phyloP scores from a whole-genome alignment of 1,139 yeast genomes.

The Blastobotrys persicus region DNA sequence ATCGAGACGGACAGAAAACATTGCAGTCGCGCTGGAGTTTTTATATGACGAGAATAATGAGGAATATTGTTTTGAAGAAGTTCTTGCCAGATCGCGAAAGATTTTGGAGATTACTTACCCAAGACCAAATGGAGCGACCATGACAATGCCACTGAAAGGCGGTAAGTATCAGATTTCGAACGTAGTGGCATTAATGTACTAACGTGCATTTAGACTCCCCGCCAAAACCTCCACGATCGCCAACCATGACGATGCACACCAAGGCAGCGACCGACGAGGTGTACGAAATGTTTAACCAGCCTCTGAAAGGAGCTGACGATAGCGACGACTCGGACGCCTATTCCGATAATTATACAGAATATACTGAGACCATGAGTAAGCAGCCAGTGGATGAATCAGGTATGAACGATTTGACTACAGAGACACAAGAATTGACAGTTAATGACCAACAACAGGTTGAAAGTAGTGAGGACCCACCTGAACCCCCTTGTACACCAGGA shows the following conservation, averaged over 20 bases:
- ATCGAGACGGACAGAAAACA: conserved; percentile 56
- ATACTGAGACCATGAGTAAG: conserved; percentile 9
- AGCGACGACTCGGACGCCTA: conserved; percentile 19
- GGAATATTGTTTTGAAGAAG: conserved; percentile 60
- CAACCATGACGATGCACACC: conserved; percentile 77
- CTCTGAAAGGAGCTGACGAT: conserved; percentile 38
- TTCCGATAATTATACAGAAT: conserved; percentile 16
- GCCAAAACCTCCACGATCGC: conserved; percentile 38
- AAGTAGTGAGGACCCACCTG: conserved; percentile 4
- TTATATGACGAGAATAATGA: conserved; percentile 47
- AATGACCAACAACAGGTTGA: conserved; percentile 18
- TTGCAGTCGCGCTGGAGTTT: conserved; percentile 50
- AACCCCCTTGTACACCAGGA: conserved; percentile 13
- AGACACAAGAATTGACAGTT: conserved; percentile 20
- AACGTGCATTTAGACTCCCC: conserved; percentile 17
- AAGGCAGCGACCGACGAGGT: conserved; percentile 76
- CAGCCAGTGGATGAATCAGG: conserved; percentile 14
- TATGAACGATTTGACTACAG: conserved; percentile 18
- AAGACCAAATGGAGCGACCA: conserved; percentile 11
- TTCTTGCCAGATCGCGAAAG: conserved; percentile 50
- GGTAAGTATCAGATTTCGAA: conserved; percentile 13
- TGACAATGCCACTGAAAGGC: conserved; percentile 29
- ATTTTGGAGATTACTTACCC: conserved; percentile 25
- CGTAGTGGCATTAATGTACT: no score
- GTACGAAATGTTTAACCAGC: conserved; percentile 70